Evolutionary conservation across 306 rosid genomes (phyloP).

Genomic region (Sechiopsis laciniata): DNA sequence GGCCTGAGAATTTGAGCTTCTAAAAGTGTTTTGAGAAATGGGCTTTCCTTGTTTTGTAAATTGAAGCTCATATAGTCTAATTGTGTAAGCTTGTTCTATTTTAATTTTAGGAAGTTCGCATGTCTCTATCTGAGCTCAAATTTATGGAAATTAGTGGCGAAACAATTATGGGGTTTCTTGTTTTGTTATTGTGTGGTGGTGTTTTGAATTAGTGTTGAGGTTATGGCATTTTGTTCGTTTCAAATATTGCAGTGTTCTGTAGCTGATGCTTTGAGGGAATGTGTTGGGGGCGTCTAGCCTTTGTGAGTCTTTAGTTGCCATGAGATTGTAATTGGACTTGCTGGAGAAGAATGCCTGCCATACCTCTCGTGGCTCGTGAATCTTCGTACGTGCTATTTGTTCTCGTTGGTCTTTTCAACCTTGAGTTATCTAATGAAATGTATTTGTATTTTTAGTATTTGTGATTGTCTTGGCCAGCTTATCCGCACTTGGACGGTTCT

Average conservation of each 20-base stretch:
- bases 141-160: background rate
- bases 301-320: conserved; percentile 14
- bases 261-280: conserved; percentile 11
- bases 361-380: conserved; percentile 33
- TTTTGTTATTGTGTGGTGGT: background rate
- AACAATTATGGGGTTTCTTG: background rate
- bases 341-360: conserved; percentile 39
- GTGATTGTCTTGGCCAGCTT: no score
- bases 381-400: conserved; percentile 38
- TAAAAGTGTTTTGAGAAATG: background rate
- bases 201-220: conserved; percentile 10
- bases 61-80: background rate
- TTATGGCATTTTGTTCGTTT: conserved; percentile 3
- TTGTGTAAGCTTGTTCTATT: background rate
- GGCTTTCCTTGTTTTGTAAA: conserved; percentile 5
- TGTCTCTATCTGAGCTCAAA: background rate
- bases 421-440: background rate
- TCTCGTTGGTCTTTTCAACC: background rate
- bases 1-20: no score
- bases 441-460: no score
- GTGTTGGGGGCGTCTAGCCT: conserved; percentile 18
- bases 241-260: conserved; percentile 15
- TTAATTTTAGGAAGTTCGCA: background rate
- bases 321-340: conserved; percentile 16
- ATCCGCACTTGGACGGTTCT: no score